Evolutionary conservation across 2,329 filamentous ascomycete species (phyloP).

Genomic region (Calonectria pteridis): DNA sequence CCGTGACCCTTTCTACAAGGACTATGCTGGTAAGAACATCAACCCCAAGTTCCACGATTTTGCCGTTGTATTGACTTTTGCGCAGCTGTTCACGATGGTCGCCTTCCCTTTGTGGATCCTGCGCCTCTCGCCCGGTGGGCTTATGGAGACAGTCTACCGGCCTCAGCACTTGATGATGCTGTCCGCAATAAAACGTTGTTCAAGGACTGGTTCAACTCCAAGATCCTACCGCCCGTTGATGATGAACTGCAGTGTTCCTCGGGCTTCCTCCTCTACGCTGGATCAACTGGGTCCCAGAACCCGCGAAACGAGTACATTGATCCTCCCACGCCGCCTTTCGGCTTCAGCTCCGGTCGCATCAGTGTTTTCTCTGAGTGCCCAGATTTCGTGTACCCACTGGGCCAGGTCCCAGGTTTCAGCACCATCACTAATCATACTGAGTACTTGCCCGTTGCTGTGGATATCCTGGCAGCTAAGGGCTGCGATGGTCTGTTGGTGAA

Average conservation of each 20-base stretch:
- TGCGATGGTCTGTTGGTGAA: constrained; percentile 5
- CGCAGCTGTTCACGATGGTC: constrained; percentile 44
- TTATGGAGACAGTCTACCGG: constrained; percentile 48
- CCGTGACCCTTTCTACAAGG: constrained; percentile 53
- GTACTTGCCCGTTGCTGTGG: constrained; percentile 2
- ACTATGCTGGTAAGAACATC: constrained; percentile 49
- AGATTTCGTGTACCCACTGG: constrained; percentile 2
- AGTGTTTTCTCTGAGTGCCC: constrained; percentile 1
- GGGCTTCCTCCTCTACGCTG: background rate
- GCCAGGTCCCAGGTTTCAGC: background rate
- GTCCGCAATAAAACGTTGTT: constrained; percentile 63
- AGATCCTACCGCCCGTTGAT: background rate
- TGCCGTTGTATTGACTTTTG: background rate
- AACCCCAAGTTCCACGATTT: background rate
- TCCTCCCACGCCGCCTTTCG: background rate
- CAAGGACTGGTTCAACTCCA: constrained; percentile 58
- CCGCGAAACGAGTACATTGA: constrained; percentile 2
- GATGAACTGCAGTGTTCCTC: background rate
- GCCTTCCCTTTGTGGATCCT: constrained; percentile 53
- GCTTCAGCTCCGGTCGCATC: background rate
- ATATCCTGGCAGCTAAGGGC: constrained; percentile 3
- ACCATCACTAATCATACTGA: background rate
- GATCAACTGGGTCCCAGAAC: background rate
- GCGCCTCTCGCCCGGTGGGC: constrained; percentile 51
- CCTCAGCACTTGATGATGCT: constrained; percentile 51